These are phyloP conservation scores for Nicotiana noctiflora DNA, from an alignment of 257 asterid genomes.

Conservation along the genomic window DNA sequence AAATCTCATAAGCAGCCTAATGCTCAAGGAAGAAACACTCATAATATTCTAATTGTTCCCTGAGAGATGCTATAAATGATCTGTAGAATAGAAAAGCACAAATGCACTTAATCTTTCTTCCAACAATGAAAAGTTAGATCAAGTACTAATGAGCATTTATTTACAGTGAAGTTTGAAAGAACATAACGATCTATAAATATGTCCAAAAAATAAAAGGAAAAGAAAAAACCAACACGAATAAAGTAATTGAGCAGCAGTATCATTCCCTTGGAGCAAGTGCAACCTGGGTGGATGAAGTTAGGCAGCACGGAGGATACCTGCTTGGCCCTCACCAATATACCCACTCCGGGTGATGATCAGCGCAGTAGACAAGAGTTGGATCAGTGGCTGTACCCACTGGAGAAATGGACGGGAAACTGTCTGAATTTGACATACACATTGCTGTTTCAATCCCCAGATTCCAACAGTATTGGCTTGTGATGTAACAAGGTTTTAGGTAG, in stretches of 20 bases:
- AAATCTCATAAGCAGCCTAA: not conserved
- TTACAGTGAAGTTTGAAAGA: not conserved
- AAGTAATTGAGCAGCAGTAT: not conserved
- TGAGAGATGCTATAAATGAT: not conserved
- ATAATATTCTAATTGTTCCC: not conserved
- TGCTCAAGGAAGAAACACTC: not conserved
- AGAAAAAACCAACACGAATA: not conserved
- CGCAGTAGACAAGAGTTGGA: not conserved
- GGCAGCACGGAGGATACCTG: not conserved
- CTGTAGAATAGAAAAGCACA: not conserved
- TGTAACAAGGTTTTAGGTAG: not conserved
- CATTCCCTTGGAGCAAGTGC: not conserved
- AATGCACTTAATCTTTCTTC: not conserved
- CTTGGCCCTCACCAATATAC: not conserved
- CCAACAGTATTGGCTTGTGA: not conserved
- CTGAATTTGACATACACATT: not conserved
- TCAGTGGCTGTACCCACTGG: not conserved
- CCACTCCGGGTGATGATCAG: not conserved
- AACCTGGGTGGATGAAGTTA: not conserved
- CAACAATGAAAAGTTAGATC: not conserved
- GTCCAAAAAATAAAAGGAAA: not conserved
- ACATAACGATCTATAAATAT: not conserved
- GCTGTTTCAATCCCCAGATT: not conserved
- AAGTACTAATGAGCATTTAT: not conserved
- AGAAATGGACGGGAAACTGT: not conserved